A percentile compares a stretch with the other conserved stretches of the same genome.
Evolutionary conservation across 1,139 yeast genomes (phyloP).

Genomic region (Debaryomyces sp.): DNA sequence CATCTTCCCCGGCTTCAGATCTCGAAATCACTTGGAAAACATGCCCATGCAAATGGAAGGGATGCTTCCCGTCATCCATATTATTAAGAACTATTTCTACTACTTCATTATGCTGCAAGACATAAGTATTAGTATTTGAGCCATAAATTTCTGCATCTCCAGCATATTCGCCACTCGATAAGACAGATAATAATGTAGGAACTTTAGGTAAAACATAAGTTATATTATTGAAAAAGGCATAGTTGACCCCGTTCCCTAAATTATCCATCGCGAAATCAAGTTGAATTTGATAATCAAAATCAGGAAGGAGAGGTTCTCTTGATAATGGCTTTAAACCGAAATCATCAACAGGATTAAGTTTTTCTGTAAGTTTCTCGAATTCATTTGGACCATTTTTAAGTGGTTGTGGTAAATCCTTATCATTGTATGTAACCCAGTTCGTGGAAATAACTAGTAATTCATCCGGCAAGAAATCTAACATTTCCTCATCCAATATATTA

Average conservation of each 20-base stretch:
- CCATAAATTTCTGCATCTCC: slow-evolving; percentile 60
- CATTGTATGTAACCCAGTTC: slow-evolving; percentile 65
- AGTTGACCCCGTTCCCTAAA: slow-evolving; percentile 79
- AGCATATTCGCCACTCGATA: slow-evolving; percentile 61
- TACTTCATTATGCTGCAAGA: slow-evolving; percentile 68
- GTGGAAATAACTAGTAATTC: slow-evolving; percentile 71
- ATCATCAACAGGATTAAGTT: slow-evolving; percentile 61
- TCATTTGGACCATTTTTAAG: slow-evolving; percentile 15
- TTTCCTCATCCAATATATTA: slow-evolving; percentile 72
- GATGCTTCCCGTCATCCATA: slow-evolving; percentile 76
- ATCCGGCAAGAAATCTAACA: slow-evolving; percentile 74
- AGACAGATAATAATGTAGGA: slow-evolving; percentile 76
- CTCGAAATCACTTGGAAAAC: slow-evolving; percentile 61
- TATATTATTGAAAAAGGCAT: slow-evolving; percentile 86
- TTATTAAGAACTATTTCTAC: slow-evolving; percentile 72
- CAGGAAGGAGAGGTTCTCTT: slow-evolving; percentile 54
- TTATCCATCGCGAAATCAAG: slow-evolving; percentile 78
- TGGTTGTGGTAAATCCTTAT: slow-evolving; percentile 42
- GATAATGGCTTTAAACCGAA: slow-evolving; percentile 61
- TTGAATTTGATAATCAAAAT: slow-evolving; percentile 66
- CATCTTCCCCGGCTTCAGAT: slow-evolving; percentile 36
- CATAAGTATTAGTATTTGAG: slow-evolving; percentile 71
- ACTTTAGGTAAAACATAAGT: slow-evolving; percentile 80
- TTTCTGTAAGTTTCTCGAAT: slow-evolving; percentile 43
- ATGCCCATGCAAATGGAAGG: slow-evolving; percentile 87